Percentiles rank a stretch among this genome's conserved stretches.
Conservation (phyloP, 2,329 filamentous ascomycete genomes). For the Apiospora malaysiana region DNA sequence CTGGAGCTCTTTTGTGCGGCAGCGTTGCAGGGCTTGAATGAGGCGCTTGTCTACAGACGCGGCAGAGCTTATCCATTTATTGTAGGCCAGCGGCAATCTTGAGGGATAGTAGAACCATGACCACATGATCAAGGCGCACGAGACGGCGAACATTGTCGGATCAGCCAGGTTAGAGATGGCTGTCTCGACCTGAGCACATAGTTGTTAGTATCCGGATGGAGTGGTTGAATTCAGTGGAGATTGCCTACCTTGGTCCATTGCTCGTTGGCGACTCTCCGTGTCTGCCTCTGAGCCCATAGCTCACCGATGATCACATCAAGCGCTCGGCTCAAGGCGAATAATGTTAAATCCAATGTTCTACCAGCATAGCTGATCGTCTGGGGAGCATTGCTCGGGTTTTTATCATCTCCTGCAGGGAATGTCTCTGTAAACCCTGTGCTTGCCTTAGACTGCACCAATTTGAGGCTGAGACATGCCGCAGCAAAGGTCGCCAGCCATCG, state of each 20-base stretch:
- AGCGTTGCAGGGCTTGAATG: conserved; percentile 74
- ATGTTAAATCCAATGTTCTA: conserved; percentile 79
- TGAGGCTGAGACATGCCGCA: conserved; percentile 62
- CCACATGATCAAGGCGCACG: conserved; percentile 83
- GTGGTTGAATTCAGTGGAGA: background rate
- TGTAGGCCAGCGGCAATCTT: conserved; percentile 74
- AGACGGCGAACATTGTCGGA: conserved; percentile 72
- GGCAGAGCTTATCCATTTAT: conserved; percentile 80
- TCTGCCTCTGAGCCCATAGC: conserved; percentile 62
- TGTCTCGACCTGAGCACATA: conserved; percentile 44
- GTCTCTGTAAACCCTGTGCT: conserved; percentile 50
- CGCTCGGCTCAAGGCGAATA: conserved; percentile 78
- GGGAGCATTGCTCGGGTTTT: conserved; percentile 28
- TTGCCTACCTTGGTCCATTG: conserved; percentile 53
- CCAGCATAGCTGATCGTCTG: conserved; percentile 56
- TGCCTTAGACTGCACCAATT: conserved; percentile 62
- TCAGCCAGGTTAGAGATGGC: conserved; percentile 59
- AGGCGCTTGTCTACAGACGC: conserved; percentile 78
- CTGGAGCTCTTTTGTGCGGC: conserved; percentile 64
- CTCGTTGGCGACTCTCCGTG: conserved; percentile 49
- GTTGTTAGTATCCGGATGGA: conserved; percentile 28
- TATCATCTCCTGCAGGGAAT: conserved; percentile 38
- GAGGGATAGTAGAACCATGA: conserved; percentile 81
- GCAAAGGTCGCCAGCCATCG: conserved; percentile 64
- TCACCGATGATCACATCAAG: conserved; percentile 73